Evolutionary conservation across 2,329 filamentous ascomycete species (phyloP), one percentile per base, ranked within the genome.

Genomic region (Colletotrichum tanaceti): DNA sequence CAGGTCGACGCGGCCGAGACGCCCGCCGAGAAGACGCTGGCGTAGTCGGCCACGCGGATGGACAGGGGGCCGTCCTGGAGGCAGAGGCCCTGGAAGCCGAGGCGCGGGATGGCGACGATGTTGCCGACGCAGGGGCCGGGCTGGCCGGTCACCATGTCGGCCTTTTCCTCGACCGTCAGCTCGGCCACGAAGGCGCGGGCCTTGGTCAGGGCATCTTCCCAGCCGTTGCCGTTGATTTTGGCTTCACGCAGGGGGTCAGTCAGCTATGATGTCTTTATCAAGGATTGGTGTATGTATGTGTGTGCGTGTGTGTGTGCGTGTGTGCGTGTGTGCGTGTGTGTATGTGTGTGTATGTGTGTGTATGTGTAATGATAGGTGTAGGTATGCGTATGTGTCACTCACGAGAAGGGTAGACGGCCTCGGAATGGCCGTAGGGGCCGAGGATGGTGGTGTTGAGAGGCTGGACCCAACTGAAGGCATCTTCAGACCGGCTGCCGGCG

Each of bases 1-100:
- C 93, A 97, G 58, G 78, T 82, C 11, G 78, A 80, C 73, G 81
- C 81, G 28, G 91, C 87, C 67, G 91, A 91, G 57, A 93, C 83
- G 70, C 91, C 92, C 6, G 80, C 81, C 2, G 79, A 78, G 72
- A 80, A 84, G 13, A 82, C 80, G 67, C 80, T 83, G 68, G 81
- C 82, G 57, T 82, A 82, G 72, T 84, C 82, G n/a, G 77, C 50
- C 54, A 71, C 77, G 22, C 78, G 75, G 20, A 80, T 79, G 73
- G 20, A 78, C 74, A 53, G 77, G 75, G 65, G 81, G 67, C 81
- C 71, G 65, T 82, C 77, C 2, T 78, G 77, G 4, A 83, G 79
- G 65, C 81, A 83, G 16, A 83, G 75, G 4, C 81, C 81, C 2
- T 77, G 73, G 72, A 83, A 83, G 65, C 79, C 80, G 67, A 83